Percentiles rank a stretch among this genome's conserved stretches.
Conservation (phyloP, 805 yeast species). For the Candida sonorensis region DNA sequence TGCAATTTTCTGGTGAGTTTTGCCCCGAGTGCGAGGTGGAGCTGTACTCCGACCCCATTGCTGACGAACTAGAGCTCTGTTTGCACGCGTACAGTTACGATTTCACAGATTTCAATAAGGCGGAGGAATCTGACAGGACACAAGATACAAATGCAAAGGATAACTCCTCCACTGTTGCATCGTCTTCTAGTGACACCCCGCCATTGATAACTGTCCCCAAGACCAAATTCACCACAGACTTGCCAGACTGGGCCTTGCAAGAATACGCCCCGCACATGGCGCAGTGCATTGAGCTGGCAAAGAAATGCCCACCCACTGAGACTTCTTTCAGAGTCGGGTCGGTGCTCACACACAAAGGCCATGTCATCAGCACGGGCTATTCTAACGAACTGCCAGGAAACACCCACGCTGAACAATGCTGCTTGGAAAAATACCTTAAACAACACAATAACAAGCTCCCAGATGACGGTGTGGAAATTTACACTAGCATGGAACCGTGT, state of each 20-base stretch:
- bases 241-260: slow-evolving; percentile 78
- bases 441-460: slow-evolving; percentile 33
- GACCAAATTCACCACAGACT: slow-evolving; percentile 63
- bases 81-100: slow-evolving; percentile 83
- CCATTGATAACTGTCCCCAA: too few relatives aligned
- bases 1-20: slow-evolving; percentile 39
- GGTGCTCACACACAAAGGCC: slow-evolving; percentile 59
- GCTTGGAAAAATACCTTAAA: slow-evolving; percentile 63
- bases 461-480: slow-evolving; percentile 74
- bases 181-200: too few relatives aligned
- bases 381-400: slow-evolving; percentile 91
- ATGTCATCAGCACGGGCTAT: slow-evolving; percentile 72
- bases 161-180: too few relatives aligned
- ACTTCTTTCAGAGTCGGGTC: slow-evolving; percentile 97
- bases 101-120: too few relatives aligned
- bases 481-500: slow-evolving; percentile 98
- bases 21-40: slow-evolving; percentile 67
- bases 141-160: too few relatives aligned
- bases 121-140: too few relatives aligned
- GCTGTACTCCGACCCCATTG: slow-evolving; percentile 81
- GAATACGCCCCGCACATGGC: slow-evolving; percentile 60
- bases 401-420: slow-evolving; percentile 97
- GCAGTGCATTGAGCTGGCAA: slow-evolving; percentile 70
- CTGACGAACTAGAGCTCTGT: slow-evolving; percentile 82
- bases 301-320: slow-evolving; percentile 70